Evolutionary conservation across 768 basidiomycete genomes (phyloP).

Genomic region (Pleurotus eryngii): DNA sequence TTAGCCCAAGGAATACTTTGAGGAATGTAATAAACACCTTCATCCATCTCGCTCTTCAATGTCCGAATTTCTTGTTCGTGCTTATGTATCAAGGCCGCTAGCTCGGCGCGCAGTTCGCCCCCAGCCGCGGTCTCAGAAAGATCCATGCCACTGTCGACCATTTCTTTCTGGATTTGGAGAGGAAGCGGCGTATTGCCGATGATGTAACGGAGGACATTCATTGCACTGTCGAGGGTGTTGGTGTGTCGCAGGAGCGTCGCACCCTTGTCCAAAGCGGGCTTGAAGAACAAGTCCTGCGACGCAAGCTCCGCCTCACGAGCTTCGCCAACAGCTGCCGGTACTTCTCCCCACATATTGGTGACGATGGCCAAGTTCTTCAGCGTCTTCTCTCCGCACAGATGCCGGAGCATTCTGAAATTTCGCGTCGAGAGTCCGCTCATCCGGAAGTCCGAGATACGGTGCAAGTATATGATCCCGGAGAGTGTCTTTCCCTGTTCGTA

Average conservation of each 20-base stretch:
- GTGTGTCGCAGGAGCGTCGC: slow-evolving; percentile 41
- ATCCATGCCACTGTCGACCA: slow-evolving; percentile 17
- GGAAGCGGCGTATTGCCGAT: slow-evolving; percentile 9
- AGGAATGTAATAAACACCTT: slow-evolving; percentile 8
- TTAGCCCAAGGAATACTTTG: neutral
- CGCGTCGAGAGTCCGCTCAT: slow-evolving; percentile 41
- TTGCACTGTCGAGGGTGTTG: slow-evolving; percentile 30
- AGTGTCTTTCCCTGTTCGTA: slow-evolving; percentile 22
- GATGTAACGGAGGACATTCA: slow-evolving; percentile 29
- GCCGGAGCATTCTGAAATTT: slow-evolving; percentile 46
- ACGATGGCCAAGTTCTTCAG: slow-evolving; percentile 45
- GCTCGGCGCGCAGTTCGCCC: slow-evolving; percentile 5
- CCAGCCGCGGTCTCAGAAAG: slow-evolving; percentile 34
- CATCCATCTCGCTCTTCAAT: neutral
- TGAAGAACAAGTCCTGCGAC: slow-evolving; percentile 43
- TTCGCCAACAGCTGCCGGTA: slow-evolving; percentile 28
- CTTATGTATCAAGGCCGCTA: neutral
- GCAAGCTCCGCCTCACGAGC: slow-evolving; percentile 44
- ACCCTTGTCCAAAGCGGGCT: slow-evolving; percentile 46
- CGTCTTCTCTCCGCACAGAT: slow-evolving; percentile 42
- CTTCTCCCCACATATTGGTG: slow-evolving; percentile 46
- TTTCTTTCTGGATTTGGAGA: slow-evolving; percentile 17
- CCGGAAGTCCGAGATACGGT: slow-evolving; percentile 49
- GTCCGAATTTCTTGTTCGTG: neutral
- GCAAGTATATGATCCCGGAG: slow-evolving; percentile 45